Evolutionary conservation across 352 stramenopile genomes (phyloP).

Genomic region (Albugo laibachii): DNA sequence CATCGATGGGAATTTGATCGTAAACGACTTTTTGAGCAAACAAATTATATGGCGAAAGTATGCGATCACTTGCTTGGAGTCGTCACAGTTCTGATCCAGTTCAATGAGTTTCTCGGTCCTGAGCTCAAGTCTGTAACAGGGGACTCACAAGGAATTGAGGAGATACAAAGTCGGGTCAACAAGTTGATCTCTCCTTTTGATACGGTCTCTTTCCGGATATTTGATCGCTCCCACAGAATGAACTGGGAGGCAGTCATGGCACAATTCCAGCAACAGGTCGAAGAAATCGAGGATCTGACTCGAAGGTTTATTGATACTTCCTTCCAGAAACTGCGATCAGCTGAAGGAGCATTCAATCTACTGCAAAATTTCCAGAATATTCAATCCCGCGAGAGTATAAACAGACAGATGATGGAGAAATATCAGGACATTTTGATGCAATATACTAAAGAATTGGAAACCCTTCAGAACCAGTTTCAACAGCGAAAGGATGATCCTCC

Average conservation of each 20-base stretch:
- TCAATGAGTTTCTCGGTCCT: conserved; percentile 89
- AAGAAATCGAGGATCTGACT: conserved; percentile 90
- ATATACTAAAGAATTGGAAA: conserved; percentile 90
- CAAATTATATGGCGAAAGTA: conserved; percentile 93
- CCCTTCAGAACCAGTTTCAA: conserved; percentile 82
- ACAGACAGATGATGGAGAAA: conserved; percentile 93
- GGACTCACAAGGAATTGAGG: conserved; percentile 86
- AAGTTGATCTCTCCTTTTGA: conserved; percentile 74
- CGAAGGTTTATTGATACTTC: conserved; percentile 89
- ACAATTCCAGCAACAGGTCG: conserved; percentile 85
- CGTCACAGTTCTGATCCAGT: conserved; percentile 84
- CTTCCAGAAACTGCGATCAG: conserved; percentile 88
- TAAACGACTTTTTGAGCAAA: conserved; percentile 89
- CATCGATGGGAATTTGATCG: conserved; percentile 92
- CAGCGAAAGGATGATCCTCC: conserved; percentile 57
- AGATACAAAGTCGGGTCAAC: conserved; percentile 81
- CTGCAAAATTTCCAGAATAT: conserved; percentile 96
- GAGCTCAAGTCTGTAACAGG: conserved; percentile 91
- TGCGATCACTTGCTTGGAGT: conserved; percentile 89
- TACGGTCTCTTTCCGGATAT: conserved; percentile 84
- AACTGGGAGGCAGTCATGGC: conserved; percentile 90
- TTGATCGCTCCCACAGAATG: conserved; percentile 87
- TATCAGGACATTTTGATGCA: conserved; percentile 94
- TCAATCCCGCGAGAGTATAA: conserved; percentile 87
- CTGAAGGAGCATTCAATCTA: conserved; percentile 89